Conservation (phyloP, 2,329 filamentous ascomycete genomes). For the Passalora sequoiae region DNA sequence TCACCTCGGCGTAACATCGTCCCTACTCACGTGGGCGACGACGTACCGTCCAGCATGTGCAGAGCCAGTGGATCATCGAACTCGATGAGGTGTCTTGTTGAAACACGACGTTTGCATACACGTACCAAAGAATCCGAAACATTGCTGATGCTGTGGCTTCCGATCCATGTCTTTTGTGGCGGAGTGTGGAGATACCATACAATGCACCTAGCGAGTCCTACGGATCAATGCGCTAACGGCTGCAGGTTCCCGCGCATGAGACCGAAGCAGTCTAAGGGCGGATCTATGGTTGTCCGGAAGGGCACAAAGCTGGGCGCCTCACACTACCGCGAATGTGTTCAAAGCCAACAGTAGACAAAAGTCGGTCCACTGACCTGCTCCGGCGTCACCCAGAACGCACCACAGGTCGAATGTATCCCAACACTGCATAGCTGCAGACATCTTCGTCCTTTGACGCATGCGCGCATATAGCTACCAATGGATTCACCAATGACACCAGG, state of each 20-base stretch:
- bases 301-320: neutral
- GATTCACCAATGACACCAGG: too few species aligned
- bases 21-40: slow-evolving; percentile 1
- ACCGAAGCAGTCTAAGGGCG: slow-evolving; percentile 1
- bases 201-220: too few species aligned
- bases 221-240: neutral
- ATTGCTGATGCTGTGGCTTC: slow-evolving; percentile 1
- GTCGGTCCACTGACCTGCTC: neutral
- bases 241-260: slow-evolving; percentile 2
- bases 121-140: slow-evolving; percentile 3
- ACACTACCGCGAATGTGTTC: neutral
- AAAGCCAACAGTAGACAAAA: neutral
- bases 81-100: neutral
- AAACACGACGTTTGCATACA: slow-evolving; percentile 4
- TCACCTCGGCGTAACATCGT: too few species aligned
- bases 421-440: too few species aligned
- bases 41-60: slow-evolving; percentile 2
- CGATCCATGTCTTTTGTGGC: slow-evolving; percentile 5
- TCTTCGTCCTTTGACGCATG: too few species aligned
- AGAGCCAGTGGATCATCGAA: neutral
- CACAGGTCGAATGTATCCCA: too few species aligned
- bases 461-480: too few species aligned
- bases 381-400: slow-evolving; percentile 1
- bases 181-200: neutral
- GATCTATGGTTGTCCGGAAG: neutral